Conservation (phyloP, 164 flowering plant genomes). For the Kalanchoe fedtschenkoi region DNA sequence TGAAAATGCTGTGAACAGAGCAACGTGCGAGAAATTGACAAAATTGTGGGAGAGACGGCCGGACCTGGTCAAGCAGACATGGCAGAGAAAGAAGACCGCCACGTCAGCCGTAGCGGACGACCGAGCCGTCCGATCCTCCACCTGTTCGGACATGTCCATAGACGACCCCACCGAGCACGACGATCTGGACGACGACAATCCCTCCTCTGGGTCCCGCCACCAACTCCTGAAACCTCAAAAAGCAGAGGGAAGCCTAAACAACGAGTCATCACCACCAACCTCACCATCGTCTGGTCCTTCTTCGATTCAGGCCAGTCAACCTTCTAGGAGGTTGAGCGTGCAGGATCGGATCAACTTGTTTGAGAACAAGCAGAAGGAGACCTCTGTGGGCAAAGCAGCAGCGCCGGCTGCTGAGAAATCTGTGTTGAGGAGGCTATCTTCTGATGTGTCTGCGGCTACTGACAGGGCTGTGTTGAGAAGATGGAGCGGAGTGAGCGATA, state of each 20-base stretch:
- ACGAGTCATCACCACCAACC: neutral
- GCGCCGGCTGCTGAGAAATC: conserved; percentile 28
- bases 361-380: conserved; percentile 88
- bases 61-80: conserved; percentile 29
- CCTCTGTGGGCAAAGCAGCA: conserved; percentile 45
- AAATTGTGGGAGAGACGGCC: conserved; percentile 61
- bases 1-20: conserved; percentile 33
- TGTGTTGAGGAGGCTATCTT: conserved; percentile 65
- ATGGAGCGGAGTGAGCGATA: conserved; percentile 94
- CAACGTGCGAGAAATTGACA: conserved; percentile 65
- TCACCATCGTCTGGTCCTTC: conserved; percentile 5
- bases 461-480: conserved; percentile 75
- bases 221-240: neutral
- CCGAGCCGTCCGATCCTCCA: conserved; percentile 44
- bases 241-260: neutral
- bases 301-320: conserved; percentile 27
- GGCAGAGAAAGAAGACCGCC: conserved; percentile 29
- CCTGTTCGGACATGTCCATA: conserved; percentile 82
- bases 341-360: conserved; percentile 86
- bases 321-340: conserved; percentile 73
- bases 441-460: conserved; percentile 47
- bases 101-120: conserved; percentile 26
- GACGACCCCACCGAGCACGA: conserved; percentile 32
- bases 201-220: conserved; percentile 16
- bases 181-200: conserved; percentile 16